A percentile compares a stretch with the other conserved stretches of the same genome.
phyloP scores from a whole-genome alignment of 495 filamentous ascomycete species.

The Penicillium fimorum region DNA sequence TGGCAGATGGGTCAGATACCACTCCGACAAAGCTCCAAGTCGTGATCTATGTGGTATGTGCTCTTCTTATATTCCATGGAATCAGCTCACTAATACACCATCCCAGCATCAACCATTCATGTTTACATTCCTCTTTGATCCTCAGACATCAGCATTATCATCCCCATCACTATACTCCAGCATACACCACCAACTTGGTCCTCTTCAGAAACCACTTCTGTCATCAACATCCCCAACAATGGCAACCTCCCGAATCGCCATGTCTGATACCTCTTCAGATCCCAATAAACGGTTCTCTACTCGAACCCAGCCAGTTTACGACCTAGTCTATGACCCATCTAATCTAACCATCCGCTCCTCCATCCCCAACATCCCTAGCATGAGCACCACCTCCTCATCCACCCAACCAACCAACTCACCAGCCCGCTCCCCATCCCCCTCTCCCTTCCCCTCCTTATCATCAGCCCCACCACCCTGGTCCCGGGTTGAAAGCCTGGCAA shows the following conservation, averaged over 20 bases:
- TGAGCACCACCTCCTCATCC: slow-evolving; percentile 24
- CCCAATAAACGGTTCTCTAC: slow-evolving; percentile 28
- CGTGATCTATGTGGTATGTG: slow-evolving; percentile 63
- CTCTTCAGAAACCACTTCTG: slow-evolving; percentile 69
- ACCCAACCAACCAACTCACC: slow-evolving; percentile 19
- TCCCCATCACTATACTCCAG: slow-evolving; percentile 72
- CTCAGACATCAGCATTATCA: slow-evolving; percentile 62
- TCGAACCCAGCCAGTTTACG: slow-evolving; percentile 60
- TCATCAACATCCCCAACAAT: slow-evolving; percentile 60
- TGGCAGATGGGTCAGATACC: slow-evolving; percentile 18
- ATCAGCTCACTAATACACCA: slow-evolving; percentile 4
- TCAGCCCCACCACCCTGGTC: slow-evolving; percentile 50
- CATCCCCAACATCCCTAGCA: slow-evolving; percentile 86
- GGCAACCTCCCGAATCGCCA: slow-evolving; percentile 49
- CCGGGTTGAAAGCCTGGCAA: slow-evolving; percentile 86
- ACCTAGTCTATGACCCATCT: slow-evolving; percentile 81
- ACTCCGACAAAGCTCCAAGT: slow-evolving; percentile 58
- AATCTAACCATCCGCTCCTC: slow-evolving; percentile 76
- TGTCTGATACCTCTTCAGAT: slow-evolving; percentile 26
- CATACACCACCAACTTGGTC: slow-evolving; percentile 76
- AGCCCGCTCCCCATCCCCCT: slow-evolving; percentile 61
- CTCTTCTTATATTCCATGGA: not conserved
- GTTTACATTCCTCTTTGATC: slow-evolving; percentile 83
- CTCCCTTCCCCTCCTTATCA: slow-evolving; percentile 67
- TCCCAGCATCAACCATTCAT: slow-evolving; percentile 76